Evolutionary conservation across 129 eudicot species (phyloP).

Genomic region (Oenanthe sinensis): DNA sequence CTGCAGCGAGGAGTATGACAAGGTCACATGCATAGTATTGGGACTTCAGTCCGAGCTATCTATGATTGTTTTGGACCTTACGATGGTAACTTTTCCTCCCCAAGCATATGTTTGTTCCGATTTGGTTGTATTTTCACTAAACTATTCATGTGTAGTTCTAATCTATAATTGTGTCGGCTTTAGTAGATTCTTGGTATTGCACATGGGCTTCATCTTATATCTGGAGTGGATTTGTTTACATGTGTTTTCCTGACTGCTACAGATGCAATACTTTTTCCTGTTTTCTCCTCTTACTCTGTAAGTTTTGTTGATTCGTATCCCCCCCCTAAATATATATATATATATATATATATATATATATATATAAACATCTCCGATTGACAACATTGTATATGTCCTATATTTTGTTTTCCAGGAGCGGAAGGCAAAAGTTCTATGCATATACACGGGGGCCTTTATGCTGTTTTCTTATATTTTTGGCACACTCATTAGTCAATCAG

Average conservation of each 20-base stretch:
- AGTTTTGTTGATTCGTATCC: slow-evolving; percentile 7
- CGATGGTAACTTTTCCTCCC: slow-evolving; percentile 45
- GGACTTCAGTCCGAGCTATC: slow-evolving; percentile 83
- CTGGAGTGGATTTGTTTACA: slow-evolving; percentile 64
- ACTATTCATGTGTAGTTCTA: slow-evolving; percentile 13
- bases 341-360: neutral
- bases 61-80: slow-evolving; percentile 67
- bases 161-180: slow-evolving; percentile 10
- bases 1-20: slow-evolving; percentile 70
- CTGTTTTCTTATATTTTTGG: slow-evolving; percentile 48
- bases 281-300: slow-evolving; percentile 59
- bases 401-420: slow-evolving; percentile 41
- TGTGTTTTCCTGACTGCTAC: slow-evolving; percentile 63
- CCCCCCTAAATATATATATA: too few relatives aligned
- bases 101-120: neutral
- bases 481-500: slow-evolving; percentile 62
- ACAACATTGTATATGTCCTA: neutral
- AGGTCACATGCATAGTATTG: slow-evolving; percentile 48
- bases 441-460: slow-evolving; percentile 40
- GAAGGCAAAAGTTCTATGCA: slow-evolving; percentile 42
- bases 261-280: slow-evolving; percentile 66
- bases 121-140: neutral
- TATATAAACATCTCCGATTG: neutral
- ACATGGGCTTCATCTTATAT: slow-evolving; percentile 59
- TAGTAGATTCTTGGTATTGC: slow-evolving; percentile 80